Evolutionary conservation across 768 basidiomycete genomes (phyloP).

Genomic region (Phlegmacium glaucopus): DNA sequence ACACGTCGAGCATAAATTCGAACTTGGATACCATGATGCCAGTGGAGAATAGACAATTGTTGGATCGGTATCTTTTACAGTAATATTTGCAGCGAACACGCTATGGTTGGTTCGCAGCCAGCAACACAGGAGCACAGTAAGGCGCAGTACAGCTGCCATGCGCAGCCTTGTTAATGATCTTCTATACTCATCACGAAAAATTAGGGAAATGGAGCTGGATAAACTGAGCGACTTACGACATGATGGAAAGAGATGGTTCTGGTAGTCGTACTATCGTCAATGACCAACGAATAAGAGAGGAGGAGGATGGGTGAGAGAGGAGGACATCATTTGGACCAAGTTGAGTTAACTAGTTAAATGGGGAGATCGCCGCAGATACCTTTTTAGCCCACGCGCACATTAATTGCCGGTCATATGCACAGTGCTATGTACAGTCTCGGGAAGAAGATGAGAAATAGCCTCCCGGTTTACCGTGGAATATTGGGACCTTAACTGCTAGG

Average conservation of each 20-base stretch:
- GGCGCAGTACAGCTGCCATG: constrained; percentile 14
- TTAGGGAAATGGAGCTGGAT: neutral
- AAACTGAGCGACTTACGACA: constrained; percentile 14
- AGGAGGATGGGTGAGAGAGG: constrained; percentile 23
- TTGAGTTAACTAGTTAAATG: constrained; percentile 15
- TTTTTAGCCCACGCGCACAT: constrained; percentile 24
- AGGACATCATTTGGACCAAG: constrained; percentile 18
- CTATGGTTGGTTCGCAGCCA: constrained; percentile 12
- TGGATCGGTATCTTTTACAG: constrained; percentile 36
- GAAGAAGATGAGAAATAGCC: constrained; percentile 20
- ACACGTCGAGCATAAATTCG: constrained; percentile 27
- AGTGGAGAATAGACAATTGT: constrained; percentile 35
- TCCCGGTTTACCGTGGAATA: constrained; percentile 19
- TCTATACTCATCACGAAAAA: neutral
- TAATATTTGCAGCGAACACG: constrained; percentile 27
- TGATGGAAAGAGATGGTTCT: constrained; percentile 1
- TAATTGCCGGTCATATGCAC: constrained; percentile 22
- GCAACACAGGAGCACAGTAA: constrained; percentile 16
- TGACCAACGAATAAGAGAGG: constrained; percentile 6
- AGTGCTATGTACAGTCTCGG: constrained; percentile 27
- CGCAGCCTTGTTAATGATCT: constrained; percentile 11
- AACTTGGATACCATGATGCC: constrained; percentile 32
- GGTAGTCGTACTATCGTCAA: constrained; percentile 6
- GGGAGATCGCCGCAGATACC: constrained; percentile 20
- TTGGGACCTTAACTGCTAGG: constrained; percentile 16